Percentiles rank a stretch among this genome's conserved stretches.
Evolutionary conservation across 2,329 filamentous ascomycete species (phyloP).

Genomic region (Xylaria sp.): DNA sequence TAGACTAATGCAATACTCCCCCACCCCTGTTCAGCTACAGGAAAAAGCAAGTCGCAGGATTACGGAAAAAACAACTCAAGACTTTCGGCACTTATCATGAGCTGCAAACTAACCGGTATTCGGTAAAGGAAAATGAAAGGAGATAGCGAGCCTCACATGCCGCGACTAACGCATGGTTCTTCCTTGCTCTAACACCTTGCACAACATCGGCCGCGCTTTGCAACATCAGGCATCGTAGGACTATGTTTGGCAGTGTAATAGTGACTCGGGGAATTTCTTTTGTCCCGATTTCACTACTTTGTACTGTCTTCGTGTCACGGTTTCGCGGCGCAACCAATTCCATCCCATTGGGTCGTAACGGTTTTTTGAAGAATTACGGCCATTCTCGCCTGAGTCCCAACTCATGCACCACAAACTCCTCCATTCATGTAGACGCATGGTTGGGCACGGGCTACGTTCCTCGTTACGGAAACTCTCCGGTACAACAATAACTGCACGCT

Average conservation of each 20-base stretch:
- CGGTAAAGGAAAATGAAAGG: constrained; percentile 20
- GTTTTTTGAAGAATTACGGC: constrained; percentile 35
- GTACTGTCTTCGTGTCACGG: constrained; percentile 28
- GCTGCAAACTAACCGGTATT: constrained; percentile 32
- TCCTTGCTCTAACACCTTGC: constrained; percentile 31
- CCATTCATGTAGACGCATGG: constrained; percentile 29
- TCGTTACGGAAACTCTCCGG: constrained; percentile 28
- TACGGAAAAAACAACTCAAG: constrained; percentile 31
- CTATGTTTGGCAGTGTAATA: constrained; percentile 31
- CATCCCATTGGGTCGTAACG: constrained; percentile 39
- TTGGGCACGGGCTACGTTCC: constrained; percentile 25
- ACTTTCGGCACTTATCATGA: constrained; percentile 21
- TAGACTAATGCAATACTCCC: constrained; percentile 33
- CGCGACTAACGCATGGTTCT: constrained; percentile 38
- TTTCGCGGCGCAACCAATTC: constrained; percentile 34
- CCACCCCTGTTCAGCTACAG: constrained; percentile 33
- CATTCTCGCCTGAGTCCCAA: constrained; percentile 35
- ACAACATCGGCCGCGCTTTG: constrained; percentile 36
- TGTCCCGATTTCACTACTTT: constrained; percentile 33
- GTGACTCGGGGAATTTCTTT: constrained; percentile 40
- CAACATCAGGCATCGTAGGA: constrained; percentile 30
- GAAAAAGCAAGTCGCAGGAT: constrained; percentile 35
- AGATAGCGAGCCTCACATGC: constrained; percentile 31
- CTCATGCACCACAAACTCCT: constrained; percentile 25
- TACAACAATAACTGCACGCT: constrained; percentile 15